A percentile compares a stretch with the other conserved stretches of the same genome.
Conservation (phyloP, 495 filamentous ascomycete genomes). For the Penicillium bialowiezense region DNA sequence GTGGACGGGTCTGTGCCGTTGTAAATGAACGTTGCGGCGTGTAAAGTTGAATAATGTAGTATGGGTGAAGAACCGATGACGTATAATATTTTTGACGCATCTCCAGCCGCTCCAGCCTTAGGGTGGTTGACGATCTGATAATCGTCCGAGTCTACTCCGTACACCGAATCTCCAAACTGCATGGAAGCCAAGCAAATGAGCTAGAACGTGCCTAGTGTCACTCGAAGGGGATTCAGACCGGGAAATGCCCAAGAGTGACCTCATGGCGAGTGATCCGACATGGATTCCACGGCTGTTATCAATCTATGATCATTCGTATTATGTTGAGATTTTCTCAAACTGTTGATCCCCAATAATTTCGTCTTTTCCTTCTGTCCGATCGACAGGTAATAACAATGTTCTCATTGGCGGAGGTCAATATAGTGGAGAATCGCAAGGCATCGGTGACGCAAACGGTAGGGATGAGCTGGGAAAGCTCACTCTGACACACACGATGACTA, state of each 20-base stretch:
- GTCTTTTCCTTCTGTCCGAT: not conserved
- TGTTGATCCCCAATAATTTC: not conserved
- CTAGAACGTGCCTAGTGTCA: no score
- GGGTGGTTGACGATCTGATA: no score
- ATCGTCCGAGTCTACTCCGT: no score
- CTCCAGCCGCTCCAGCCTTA: no score
- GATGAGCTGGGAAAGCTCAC: not conserved
- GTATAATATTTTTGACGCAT: no score
- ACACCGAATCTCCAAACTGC: conserved; percentile 3
- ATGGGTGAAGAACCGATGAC: no score
- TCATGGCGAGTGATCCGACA: not conserved
- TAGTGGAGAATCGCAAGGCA: not conserved
- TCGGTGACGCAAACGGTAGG: not conserved
- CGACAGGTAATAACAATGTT: not conserved
- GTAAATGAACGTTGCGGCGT: no score
- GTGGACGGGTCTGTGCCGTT: no score
- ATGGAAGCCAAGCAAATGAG: no score
- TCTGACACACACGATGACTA: not conserved
- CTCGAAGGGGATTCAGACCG: no score
- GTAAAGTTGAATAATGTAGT: no score
- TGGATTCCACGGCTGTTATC: not conserved
- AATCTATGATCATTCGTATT: not conserved
- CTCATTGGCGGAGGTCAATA: not conserved
- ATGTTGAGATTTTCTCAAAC: not conserved
- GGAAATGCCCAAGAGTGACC: not conserved